These are phyloP conservation scores for Phytophthora colocasiae DNA, from an alignment of 352 stramenopile genomes.

Conservation along the genomic window DNA sequence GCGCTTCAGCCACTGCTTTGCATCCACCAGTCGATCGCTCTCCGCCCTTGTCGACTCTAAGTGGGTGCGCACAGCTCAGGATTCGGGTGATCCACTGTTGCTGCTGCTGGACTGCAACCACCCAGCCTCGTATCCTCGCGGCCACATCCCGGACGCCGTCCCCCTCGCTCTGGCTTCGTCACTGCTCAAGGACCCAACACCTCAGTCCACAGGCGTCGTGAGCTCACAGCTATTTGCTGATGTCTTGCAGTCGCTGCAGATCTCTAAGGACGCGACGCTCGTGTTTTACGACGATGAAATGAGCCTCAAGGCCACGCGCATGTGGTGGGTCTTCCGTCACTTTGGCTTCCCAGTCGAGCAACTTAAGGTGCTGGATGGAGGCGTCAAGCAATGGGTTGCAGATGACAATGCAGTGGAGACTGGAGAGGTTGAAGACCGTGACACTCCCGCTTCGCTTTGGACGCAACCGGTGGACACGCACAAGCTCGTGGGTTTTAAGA, in stretches of 20 bases:
- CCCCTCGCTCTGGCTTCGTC: slow-evolving; percentile 55
- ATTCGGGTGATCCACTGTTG: slow-evolving; percentile 26
- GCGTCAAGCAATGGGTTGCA: slow-evolving; percentile 70
- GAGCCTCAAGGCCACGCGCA: slow-evolving; percentile 69
- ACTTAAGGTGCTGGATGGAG: slow-evolving; percentile 82
- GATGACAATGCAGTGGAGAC: slow-evolving; percentile 57
- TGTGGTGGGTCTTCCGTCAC: slow-evolving; percentile 85
- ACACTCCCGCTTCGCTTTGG: slow-evolving; percentile 11
- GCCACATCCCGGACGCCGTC: slow-evolving; percentile 56
- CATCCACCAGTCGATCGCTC: slow-evolving; percentile 16
- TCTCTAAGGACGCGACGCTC: slow-evolving; percentile 60
- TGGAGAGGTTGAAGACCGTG: slow-evolving; percentile 21
- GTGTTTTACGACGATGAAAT: slow-evolving; percentile 86
- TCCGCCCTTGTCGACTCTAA: slow-evolving; percentile 51
- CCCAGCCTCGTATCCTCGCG: slow-evolving; percentile 52
- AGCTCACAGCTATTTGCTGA: slow-evolving; percentile 49
- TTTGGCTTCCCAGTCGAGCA: slow-evolving; percentile 77
- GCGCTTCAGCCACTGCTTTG: not conserved
- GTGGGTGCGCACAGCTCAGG: slow-evolving; percentile 41
- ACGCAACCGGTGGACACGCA: slow-evolving; percentile 24
- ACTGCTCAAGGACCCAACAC: slow-evolving; percentile 57
- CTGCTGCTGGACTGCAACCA: slow-evolving; percentile 72
- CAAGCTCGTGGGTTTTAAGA: slow-evolving; percentile 38
- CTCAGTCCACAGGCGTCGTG: slow-evolving; percentile 54
- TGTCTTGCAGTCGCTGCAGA: slow-evolving; percentile 48